Evolutionary conservation across 768 basidiomycete genomes (phyloP), one percentile per base, ranked within the genome.

Genomic region (Clavaria fumosa): DNA sequence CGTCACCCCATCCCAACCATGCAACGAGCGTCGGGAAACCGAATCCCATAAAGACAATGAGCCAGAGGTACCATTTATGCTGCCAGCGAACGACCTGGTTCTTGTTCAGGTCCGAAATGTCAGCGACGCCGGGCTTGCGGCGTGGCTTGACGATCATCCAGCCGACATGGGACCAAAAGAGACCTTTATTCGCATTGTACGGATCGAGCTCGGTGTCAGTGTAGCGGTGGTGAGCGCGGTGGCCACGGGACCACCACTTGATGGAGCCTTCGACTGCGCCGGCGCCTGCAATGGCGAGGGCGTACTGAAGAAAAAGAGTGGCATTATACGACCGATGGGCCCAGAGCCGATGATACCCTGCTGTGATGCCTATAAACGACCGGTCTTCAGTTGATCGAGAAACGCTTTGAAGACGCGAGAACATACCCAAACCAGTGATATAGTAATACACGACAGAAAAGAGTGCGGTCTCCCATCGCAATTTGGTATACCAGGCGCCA

Each of bases 241-340:
- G 95, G 34, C 91, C 91, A 37, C 95, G 75, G 15, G 80, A 80
- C 95, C 95, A 97, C 95, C 95, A 97, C 57, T 86, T 83, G 63
- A 99, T 93, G 15, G 91, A 95, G 6, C 93, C 93, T 53, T 99
- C 74, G 33, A 93, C 81, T 4, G 93, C 91, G 34, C 95, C 93
- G 1, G 88, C 78, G 35, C 93, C 95, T 7, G 76, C 69, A 14
- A 82, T 50, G 18, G 90, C 85, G 34, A 96, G 73, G 45, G 72
- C 60, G 52, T 88, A 95, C 54, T 96, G 79, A 9, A 97, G 61
- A 11, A 83, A 78, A 42, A 68, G 67, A 3, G 81, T 77, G 24
- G 93, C 95, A 53, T 95, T 96, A 58, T 93, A 99, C 0, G 85
- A 70, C 40, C 95, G 75, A 53, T 99, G 95, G 7, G 95, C 85